Evolutionary conservation across 2,329 filamentous ascomycete genomes (phyloP).

Genomic region (Aspergillus tanneri): DNA sequence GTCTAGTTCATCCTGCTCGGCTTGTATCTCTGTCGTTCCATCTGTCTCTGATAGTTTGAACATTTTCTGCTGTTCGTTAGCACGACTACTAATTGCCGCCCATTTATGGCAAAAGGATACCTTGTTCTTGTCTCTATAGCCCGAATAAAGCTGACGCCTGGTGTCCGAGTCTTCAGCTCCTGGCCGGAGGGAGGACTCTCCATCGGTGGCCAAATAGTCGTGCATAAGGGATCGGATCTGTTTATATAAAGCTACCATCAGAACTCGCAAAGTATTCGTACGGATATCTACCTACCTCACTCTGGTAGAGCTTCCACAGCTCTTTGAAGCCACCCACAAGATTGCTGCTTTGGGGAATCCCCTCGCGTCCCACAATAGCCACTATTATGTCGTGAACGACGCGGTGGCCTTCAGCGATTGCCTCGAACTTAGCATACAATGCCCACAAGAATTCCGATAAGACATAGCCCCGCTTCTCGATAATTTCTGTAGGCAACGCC

Average conservation of each 20-base stretch:
- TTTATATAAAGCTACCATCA: background rate
- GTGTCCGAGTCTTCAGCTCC: constrained; percentile 50
- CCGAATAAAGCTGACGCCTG: constrained; percentile 54
- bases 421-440: constrained; percentile 93
- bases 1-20: constrained; percentile 86
- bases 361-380: constrained; percentile 80
- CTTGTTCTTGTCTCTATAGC: constrained; percentile 50
- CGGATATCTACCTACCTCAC: constrained; percentile 57
- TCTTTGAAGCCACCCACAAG: constrained; percentile 90
- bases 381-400: constrained; percentile 90
- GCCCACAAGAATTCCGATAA: constrained; percentile 90
- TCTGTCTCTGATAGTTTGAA: constrained; percentile 81
- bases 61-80: constrained; percentile 56
- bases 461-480: constrained; percentile 75
- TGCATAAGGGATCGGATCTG: constrained; percentile 84
- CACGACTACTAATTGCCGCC: background rate
- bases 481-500: constrained; percentile 67
- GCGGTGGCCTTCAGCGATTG: constrained; percentile 92
- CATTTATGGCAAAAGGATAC: constrained; percentile 23
- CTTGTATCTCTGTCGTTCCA: constrained; percentile 71
- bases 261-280: background rate
- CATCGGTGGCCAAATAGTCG: constrained; percentile 93
- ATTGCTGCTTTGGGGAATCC: constrained; percentile 59
- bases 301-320: constrained; percentile 96
- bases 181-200: constrained; percentile 63